Percentiles rank a stretch among this genome's conserved stretches.
Conservation (phyloP, 2,329 filamentous ascomycete species). For the Cordyceps farinosa region DNA sequence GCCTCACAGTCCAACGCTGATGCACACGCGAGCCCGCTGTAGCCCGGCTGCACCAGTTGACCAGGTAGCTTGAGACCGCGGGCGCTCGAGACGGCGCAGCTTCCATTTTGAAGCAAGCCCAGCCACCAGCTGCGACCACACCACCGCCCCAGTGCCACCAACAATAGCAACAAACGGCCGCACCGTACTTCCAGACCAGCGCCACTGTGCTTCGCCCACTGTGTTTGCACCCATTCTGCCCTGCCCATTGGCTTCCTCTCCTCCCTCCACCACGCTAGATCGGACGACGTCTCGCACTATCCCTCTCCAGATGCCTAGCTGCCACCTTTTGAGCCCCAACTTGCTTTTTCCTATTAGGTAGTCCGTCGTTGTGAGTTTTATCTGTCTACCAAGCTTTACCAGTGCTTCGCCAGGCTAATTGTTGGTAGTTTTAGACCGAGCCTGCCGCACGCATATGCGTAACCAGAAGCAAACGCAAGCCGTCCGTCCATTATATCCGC, state of each 20-base stretch:
- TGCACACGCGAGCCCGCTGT: not conserved
- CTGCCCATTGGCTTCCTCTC: no score
- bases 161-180: not conserved
- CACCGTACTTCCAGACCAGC: not conserved
- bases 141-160: not conserved
- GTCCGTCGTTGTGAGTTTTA: not conserved
- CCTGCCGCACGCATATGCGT: not conserved
- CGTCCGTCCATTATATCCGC: not conserved
- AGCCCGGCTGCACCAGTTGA: not conserved
- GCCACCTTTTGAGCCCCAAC: not conserved
- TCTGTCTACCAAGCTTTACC: not conserved
- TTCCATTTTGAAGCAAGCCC: not conserved
- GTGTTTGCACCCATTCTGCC: conserved; percentile 8
- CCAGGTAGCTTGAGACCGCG: no score
- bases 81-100: not conserved
- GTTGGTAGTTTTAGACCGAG: not conserved
- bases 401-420: not conserved
- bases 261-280: conserved; percentile 7
- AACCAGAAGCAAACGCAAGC: not conserved
- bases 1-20: not conserved
- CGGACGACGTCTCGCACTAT: not conserved
- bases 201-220: not conserved
- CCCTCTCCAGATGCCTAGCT: not conserved
- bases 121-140: not conserved
- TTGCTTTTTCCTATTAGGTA: not conserved